These are phyloP conservation scores for Solanum appendiculatum DNA, from an alignment of 257 asterid genomes.

Conservation along the genomic window DNA sequence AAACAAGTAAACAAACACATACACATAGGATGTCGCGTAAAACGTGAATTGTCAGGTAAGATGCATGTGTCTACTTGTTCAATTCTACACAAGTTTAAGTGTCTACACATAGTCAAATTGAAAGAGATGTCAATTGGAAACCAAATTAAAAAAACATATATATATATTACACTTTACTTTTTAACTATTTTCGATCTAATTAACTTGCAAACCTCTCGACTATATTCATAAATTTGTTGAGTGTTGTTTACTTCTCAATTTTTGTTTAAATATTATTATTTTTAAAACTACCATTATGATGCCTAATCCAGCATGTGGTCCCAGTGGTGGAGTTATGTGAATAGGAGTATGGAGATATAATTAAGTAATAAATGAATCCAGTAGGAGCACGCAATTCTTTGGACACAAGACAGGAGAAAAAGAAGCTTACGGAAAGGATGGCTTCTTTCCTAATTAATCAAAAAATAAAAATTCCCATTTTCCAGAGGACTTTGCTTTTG, in stretches of 20 bases:
- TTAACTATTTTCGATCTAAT: not conserved
- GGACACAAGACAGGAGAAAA: not conserved
- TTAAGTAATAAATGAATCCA: not conserved
- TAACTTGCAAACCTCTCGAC: not conserved
- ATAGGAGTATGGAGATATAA: not conserved
- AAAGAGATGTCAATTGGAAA: not conserved
- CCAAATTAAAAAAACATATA: not conserved
- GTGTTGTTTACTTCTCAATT: not conserved
- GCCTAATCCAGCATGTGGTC: not conserved
- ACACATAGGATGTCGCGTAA: fast-evolving
- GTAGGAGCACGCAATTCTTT: slow-evolving; percentile 1
- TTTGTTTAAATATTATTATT: not conserved
- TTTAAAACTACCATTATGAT: not conserved
- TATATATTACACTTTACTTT: not conserved
- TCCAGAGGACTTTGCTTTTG: not conserved
- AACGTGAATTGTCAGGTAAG: not conserved
- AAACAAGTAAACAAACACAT: not conserved
- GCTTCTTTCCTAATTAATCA: not conserved
- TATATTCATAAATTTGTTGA: not conserved
- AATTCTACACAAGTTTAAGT: too few relatives aligned
- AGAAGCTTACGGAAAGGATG: slow-evolving; percentile 4
- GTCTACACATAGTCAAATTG: not conserved
- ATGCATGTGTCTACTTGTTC: too few relatives aligned
- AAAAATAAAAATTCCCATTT: not conserved
- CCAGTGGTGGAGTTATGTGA: not conserved